Evolutionary conservation across 441 rosid genomes (phyloP), one percentile per base, ranked within the genome.

Genomic region (Croton laevigatus): DNA sequence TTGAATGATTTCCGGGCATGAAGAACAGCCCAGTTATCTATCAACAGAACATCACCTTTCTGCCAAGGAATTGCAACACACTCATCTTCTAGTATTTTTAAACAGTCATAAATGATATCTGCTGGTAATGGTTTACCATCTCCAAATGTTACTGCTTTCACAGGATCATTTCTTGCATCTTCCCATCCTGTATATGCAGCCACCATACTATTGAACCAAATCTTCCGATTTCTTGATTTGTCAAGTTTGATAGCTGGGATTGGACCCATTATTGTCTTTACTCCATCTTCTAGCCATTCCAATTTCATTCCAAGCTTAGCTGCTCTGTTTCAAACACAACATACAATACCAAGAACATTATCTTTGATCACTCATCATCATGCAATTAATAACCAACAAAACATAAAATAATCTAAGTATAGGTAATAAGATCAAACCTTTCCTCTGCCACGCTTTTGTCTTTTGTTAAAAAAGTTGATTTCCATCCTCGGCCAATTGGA

Each of bases 401-500:
- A 34, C 13, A 32, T 1, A 57, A 5, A 11, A 58, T 8, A 49
- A 4, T 46, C n/a, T 57, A n/a, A 6, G 22, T 20, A 23, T 22
- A 38, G 4, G 51, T 27, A 52, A 2, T 51, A 3, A 53, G 17
- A 6, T 60, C 79, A 58, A 59, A 93, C 97, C 98, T 89, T 82
- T 85, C 81, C 66, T 85, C 88, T 8, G 96, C 97, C 3, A 88
- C 71, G 48, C 57, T 76, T 84, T 83, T 88, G 82, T 94, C 91
- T 1, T 87, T 73, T 0, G 97, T 94, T 81, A 91, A 76, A 86
- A 94, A 94, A 0, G 97, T 90, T 0, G 97, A 94, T 79, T 94
- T 91, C 98, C 98, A 94, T 5, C 97, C 95, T 6, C 97, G 93
- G 20, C 98, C 98, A 70, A 94, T 91, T 4, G 97, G 91, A 8